These are phyloP conservation scores for Acrocalymma vagum DNA, from an alignment of 2,329 filamentous ascomycete genomes.

Conservation along the genomic window DNA sequence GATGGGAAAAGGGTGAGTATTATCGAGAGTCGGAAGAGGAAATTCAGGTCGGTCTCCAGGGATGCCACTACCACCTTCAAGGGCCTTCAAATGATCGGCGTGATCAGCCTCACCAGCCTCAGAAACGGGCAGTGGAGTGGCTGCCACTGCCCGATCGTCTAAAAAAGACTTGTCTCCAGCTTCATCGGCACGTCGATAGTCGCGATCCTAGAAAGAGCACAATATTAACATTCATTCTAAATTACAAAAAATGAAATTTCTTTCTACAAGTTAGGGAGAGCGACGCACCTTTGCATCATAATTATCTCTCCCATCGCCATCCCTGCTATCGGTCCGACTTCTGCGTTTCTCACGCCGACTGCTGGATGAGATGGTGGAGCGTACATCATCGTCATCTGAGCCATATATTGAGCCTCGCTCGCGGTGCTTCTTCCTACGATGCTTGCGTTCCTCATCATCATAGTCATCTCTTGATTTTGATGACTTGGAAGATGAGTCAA, in stretches of 20 bases:
- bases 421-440: slow-evolving; percentile 55
- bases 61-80: no score
- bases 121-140: slow-evolving; percentile 55
- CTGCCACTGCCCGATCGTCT: slow-evolving; percentile 68
- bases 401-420: slow-evolving; percentile 49
- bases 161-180: slow-evolving; percentile 66
- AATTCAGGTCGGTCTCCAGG: slow-evolving; percentile 43
- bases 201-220: slow-evolving; percentile 41
- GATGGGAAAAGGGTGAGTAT: slow-evolving; percentile 29
- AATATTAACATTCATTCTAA: slow-evolving; percentile 42
- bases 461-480: slow-evolving; percentile 46
- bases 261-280: slow-evolving; percentile 31
- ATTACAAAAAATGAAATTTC: slow-evolving; percentile 24
- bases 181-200: slow-evolving; percentile 39
- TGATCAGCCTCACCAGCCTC: slow-evolving; percentile 35
- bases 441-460: slow-evolving; percentile 52
- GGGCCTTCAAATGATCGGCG: no score
- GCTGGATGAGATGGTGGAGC: slow-evolving; percentile 44
- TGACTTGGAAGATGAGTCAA: slow-evolving; percentile 42
- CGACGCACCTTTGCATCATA: slow-evolving; percentile 49
- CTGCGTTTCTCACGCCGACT: slow-evolving; percentile 52
- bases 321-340: slow-evolving; percentile 44
- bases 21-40: slow-evolving; percentile 34
- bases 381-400: slow-evolving; percentile 48
- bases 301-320: slow-evolving; percentile 44